Evolutionary conservation across 208 protist genomes (phyloP).

Genomic region (Crithidia brevicula): DNA sequence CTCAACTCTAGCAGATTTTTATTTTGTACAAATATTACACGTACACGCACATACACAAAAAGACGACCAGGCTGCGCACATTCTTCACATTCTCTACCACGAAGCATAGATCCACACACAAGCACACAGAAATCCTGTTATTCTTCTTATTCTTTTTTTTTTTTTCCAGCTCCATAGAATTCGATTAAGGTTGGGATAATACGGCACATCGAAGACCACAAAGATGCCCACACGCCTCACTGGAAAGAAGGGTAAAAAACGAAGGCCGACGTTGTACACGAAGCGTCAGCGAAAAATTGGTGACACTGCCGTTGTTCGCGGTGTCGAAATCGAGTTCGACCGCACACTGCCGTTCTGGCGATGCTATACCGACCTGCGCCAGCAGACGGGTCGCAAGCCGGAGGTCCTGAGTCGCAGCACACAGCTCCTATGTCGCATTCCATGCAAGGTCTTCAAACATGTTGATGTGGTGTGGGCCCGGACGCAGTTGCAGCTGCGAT

Average conservation of each 20-base stretch:
- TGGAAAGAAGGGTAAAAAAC: slow-evolving; percentile 3
- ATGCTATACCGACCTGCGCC: slow-evolving; percentile 53
- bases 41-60: too few relatives aligned
- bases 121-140: too few relatives aligned
- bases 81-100: too few relatives aligned
- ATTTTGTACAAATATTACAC: too few relatives aligned
- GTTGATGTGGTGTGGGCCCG: slow-evolving; percentile 75
- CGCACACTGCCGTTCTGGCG: slow-evolving; percentile 78
- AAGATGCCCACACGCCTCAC: slow-evolving; percentile 4
- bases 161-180: too few relatives aligned
- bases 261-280: background rate
- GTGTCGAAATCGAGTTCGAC: slow-evolving; percentile 56
- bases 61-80: too few relatives aligned
- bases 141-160: slow-evolving; percentile 5
- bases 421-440: slow-evolving; percentile 37
- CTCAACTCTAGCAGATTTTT: too few relatives aligned
- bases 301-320: slow-evolving; percentile 35
- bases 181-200: too few relatives aligned
- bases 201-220: background rate
- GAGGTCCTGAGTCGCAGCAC: slow-evolving; percentile 39
- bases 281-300: slow-evolving; percentile 28
- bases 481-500: slow-evolving; percentile 40
- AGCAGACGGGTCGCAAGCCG: slow-evolving; percentile 23
- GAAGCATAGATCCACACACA: too few relatives aligned
- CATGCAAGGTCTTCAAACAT: slow-evolving; percentile 55